A percentile compares a stretch with the other conserved stretches of the same genome.
These are phyloP conservation scores for Calendula officinalis DNA, from an alignment of 129 eudicot species.

Conservation along the genomic window DNA sequence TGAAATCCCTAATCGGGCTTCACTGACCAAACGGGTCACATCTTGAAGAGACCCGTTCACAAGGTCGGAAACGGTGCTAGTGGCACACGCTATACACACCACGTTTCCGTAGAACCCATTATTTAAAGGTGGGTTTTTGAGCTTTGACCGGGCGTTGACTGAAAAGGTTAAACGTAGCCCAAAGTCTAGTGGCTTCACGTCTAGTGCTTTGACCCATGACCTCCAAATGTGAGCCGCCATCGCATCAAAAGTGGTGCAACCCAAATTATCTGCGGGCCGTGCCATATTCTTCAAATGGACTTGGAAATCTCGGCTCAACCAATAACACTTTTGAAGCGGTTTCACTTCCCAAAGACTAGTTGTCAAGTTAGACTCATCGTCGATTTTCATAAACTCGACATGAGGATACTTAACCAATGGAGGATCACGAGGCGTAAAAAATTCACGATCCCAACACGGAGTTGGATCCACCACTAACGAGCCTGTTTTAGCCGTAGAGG, in stretches of 20 bases:
- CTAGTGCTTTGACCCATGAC: slow-evolving; percentile 78
- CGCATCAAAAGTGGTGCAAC: slow-evolving; percentile 77
- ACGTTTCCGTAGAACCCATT: slow-evolving; percentile 89
- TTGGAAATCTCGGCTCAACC: slow-evolving; percentile 60
- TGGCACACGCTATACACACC: slow-evolving; percentile 79
- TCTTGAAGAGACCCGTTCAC: slow-evolving; percentile 41
- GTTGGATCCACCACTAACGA: slow-evolving; percentile 45
- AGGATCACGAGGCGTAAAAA: slow-evolving; percentile 62
- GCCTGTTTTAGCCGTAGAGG: slow-evolving; percentile 62
- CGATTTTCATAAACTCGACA: slow-evolving; percentile 63
- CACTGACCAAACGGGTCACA: slow-evolving; percentile 49
- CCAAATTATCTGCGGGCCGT: slow-evolving; percentile 29
- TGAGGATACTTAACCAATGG: slow-evolving; percentile 63
- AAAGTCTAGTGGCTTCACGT: slow-evolving; percentile 66
- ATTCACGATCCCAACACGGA: slow-evolving; percentile 89
- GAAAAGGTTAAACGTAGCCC: slow-evolving; percentile 76
- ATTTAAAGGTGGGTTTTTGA: slow-evolving; percentile 48
- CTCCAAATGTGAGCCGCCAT: slow-evolving; percentile 92
- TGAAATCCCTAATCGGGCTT: slow-evolving; percentile 58
- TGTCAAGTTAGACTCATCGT: slow-evolving; percentile 64
- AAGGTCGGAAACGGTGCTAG: slow-evolving; percentile 55
- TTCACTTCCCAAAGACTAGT: slow-evolving; percentile 63
- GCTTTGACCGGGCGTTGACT: slow-evolving; percentile 58
- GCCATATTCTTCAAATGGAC: slow-evolving; percentile 51
- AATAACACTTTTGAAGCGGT: slow-evolving; percentile 69